Base-by-base conservation (phyloP, 495 filamentous ascomycete genomes). In the Trypethelium eluteriae region DNA sequence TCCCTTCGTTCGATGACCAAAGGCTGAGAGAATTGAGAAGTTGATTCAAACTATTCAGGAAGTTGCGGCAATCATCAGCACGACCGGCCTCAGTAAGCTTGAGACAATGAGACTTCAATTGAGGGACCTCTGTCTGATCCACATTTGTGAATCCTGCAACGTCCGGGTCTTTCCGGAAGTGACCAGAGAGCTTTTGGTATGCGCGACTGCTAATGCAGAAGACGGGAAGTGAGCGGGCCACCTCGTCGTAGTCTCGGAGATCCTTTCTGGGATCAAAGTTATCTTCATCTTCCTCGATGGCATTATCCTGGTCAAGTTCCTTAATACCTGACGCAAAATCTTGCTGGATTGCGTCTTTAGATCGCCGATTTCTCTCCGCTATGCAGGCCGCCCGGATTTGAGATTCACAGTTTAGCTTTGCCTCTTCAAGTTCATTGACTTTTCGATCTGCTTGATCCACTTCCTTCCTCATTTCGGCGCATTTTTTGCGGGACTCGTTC, bases 161-260 rank as follows among this genome's bases (percentile, higher is more conserved):
- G 46, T 75, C 72, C 2, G 75, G 70, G 41, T 84, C 81, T 69
- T 75, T 82, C 67, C 75, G 70, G 5, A 88, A 69, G 3, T 83
- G 81, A 16, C 84, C 85, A 46, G 76, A 76, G 14, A 89, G 72
- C 61, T 85, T 84, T 70, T 87, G 85, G 68, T 86, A 88, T 0
- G 80, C 84, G 41, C 78, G 74, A 56, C 79, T 81, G 16, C 81
- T 84, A 10, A 87, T 83, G 66, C 86, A 88, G 69, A 88, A 89
- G 2, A 89, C 85, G 0, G 81, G 80, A 3, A 89, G 75, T 0
- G 74, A 73, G 1, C 68, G 72, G 0, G 83, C 84, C 4, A 88
- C 71, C 57, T 83, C 72, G 1, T 79, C 73, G 65, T 89, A 89
- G 67, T 88, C 83, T n/a, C 84, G 74, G 39, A 72, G 49, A 3